Base-by-base conservation (phyloP, 805 yeast genomes). In the Saccharomycopsis malanga region DNA sequence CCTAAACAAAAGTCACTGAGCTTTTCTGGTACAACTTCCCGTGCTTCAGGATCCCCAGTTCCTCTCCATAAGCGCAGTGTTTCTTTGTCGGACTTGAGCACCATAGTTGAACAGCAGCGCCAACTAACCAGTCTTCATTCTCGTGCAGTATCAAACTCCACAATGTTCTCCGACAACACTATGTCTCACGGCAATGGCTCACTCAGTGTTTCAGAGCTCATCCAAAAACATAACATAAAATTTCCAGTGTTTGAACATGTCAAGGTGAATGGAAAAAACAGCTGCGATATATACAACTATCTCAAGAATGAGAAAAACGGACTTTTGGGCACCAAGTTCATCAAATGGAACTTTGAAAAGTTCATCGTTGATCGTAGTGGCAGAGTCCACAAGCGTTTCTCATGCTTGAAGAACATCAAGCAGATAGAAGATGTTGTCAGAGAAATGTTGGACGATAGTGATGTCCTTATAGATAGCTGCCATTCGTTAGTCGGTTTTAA, bases 261-360 rank as follows among this genome's bases (percentile, higher is more conserved):
- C 50, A 83, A 83, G 34, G 94, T 87, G 56, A 87, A 87, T 62
- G 95, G 98, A 44, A 66, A 72, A 52, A 66, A 79, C 37, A 79
- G 86, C 17, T 89, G 84, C 60, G 86, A 91, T 17, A 88, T 91
- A 30, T 91, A 79, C 68, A 69, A 75, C 58, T 89, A 63, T 70
- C 74, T 91, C 63, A 91, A 93, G 71, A 57, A 66, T 36, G 61
- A 77, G 74, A 72, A 78, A 72, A 56, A 71, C 4, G 79, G 79
- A 10, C 48, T 68, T 34, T 67, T 83, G 18, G 91, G 95, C 18
- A 73, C 86, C 66, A 76, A 68, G 47, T 82, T 83, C 42, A 76
- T 83, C 53, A 74, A 79, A 59, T 84, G 93, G 93, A 84, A 84
- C 64, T 84, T 84, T 58, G 95, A 36, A 61, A 83, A 83, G 68